phyloP scores from a whole-genome alignment of 2,329 filamentous ascomycete genomes.

The Zymoseptoria crescenta region DNA sequence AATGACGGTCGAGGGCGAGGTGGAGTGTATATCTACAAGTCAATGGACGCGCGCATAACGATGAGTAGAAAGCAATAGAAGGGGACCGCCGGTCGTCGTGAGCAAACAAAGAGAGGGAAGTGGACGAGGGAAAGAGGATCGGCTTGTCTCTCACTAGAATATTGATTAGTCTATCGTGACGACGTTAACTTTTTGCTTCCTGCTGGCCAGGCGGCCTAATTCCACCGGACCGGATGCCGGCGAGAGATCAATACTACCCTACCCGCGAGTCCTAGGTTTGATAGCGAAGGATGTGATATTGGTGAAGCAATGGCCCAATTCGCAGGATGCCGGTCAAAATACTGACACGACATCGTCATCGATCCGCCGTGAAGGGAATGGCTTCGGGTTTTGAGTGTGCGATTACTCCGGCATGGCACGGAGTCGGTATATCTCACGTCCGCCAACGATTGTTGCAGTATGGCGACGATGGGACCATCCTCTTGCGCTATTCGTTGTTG shows the following conservation, averaged over 20 bases:
- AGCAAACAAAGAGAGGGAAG: neutral
- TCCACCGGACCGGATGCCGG: neutral
- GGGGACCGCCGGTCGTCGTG: neutral
- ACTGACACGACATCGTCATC: conserved; percentile 8
- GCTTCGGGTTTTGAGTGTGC: neutral
- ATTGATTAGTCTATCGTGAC: neutral
- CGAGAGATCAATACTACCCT: neutral
- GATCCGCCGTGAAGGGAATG: conserved; percentile 4
- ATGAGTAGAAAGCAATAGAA: neutral
- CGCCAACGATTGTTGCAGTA: neutral
- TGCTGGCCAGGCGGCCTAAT: neutral
- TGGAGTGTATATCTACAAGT: neutral
- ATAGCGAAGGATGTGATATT: neutral
- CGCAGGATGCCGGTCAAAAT: neutral
- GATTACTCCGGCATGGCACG: neutral
- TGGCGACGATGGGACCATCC: neutral
- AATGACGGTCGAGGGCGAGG: neutral
- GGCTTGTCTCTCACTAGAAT: too few species aligned
- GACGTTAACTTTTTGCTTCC: neutral
- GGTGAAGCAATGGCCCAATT: neutral
- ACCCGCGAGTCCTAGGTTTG: neutral
- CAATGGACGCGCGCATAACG: neutral
- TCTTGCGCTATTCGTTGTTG: neutral
- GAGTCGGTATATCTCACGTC: neutral
- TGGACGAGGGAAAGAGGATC: neutral